These are phyloP conservation scores for Malus orientalis DNA, from an alignment of 306 rosid species.

Conservation along the genomic window DNA sequence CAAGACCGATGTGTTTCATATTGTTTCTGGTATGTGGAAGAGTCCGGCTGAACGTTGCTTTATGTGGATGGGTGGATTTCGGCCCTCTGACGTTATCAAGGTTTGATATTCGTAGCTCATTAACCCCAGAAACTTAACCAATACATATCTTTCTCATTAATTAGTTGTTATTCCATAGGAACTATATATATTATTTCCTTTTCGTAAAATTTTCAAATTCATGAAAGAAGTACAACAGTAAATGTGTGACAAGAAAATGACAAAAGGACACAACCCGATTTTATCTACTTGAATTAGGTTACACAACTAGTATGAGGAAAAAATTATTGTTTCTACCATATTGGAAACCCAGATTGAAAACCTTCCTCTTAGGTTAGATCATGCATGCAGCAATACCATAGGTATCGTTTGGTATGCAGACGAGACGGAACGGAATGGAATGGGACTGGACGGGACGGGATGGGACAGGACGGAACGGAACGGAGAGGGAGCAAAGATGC, in stretches of 20 bases:
- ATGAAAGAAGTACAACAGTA: background rate
- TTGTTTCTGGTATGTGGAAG: slow-evolving; percentile 89
- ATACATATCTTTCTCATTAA: background rate
- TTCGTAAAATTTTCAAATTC: background rate
- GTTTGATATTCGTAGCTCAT: slow-evolving; percentile 15
- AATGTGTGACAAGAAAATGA: slow-evolving; percentile 19
- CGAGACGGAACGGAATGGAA: no score
- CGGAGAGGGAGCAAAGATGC: no score
- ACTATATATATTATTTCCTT: background rate
- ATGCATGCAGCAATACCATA: background rate
- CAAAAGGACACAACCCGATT: background rate
- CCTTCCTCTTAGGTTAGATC: background rate
- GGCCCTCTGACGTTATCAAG: slow-evolving; percentile 93
- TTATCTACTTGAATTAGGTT: background rate
- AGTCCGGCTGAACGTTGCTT: slow-evolving; percentile 92
- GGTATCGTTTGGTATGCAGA: no score
- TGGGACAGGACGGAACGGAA: no score
- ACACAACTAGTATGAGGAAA: background rate
- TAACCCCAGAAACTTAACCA: background rate
- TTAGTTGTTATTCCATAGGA: background rate
- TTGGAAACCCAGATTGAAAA: background rate
- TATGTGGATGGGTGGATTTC: slow-evolving; percentile 93
- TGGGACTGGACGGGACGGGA: no score
- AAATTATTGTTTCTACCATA: background rate
- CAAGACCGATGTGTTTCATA: slow-evolving; percentile 70